These are phyloP conservation scores for Saccharum officinarum DNA, from an alignment of 176 grass and related monocot species.

Conservation along the genomic window DNA sequence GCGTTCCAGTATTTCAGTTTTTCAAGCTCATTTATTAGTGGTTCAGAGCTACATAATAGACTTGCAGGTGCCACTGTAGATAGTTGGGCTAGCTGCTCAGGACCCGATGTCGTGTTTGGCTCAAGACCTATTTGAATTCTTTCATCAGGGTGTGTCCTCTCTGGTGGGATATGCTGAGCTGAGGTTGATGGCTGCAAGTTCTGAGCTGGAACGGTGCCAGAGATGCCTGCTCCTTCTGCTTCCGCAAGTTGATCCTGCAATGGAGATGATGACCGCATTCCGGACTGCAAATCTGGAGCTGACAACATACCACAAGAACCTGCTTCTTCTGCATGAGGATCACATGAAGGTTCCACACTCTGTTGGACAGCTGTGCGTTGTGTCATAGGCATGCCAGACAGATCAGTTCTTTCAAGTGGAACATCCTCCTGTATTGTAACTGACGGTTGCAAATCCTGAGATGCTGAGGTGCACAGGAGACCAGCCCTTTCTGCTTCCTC, in stretches of 20 bases:
- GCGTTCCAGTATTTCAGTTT: constrained; percentile 23
- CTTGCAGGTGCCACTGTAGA: constrained; percentile 24
- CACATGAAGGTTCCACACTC: background rate
- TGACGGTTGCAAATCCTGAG: constrained; percentile 18
- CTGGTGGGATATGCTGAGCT: constrained; percentile 16
- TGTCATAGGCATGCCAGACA: constrained; percentile 1
- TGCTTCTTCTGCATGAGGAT: constrained; percentile 5
- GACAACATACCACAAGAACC: background rate
- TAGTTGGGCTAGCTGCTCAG: constrained; percentile 24
- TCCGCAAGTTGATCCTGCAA: constrained; percentile 34
- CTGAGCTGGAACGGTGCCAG: constrained; percentile 5
- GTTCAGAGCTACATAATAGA: constrained; percentile 36
- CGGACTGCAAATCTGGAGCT: background rate
- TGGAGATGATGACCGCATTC: constrained; percentile 21
- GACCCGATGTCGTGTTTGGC: constrained; percentile 14
- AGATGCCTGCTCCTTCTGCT: constrained; percentile 10
- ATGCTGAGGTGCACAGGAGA: background rate
- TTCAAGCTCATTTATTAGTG: constrained; percentile 61
- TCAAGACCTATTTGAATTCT: constrained; percentile 22
- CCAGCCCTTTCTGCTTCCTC: constrained; percentile 16
- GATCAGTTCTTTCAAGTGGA: constrained; percentile 8
- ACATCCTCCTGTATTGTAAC: background rate
- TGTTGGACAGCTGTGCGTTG: background rate
- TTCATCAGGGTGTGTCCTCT: constrained; percentile 38
- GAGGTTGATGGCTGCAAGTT: constrained; percentile 23